These are phyloP conservation scores for Microbotryomycetes sp. DNA, from an alignment of 1,284 basidiomycete genomes.

Conservation along the genomic window DNA sequence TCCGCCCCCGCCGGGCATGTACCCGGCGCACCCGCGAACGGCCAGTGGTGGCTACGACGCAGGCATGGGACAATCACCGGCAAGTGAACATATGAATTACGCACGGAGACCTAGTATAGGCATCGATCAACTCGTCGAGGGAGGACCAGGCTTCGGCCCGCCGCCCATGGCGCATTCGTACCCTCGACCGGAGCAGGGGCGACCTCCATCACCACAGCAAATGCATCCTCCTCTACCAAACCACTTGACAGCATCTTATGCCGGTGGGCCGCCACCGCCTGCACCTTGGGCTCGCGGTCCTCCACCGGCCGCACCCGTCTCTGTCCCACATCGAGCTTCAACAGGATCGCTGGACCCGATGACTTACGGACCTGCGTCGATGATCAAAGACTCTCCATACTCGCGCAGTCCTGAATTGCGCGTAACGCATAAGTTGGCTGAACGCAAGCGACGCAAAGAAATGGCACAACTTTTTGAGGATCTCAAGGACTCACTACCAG, in stretches of 20 bases:
- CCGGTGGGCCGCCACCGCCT: not conserved
- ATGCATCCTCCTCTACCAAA: not conserved
- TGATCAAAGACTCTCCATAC: conserved; percentile 55
- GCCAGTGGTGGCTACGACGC: not conserved
- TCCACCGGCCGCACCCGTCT: not conserved
- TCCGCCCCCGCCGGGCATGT: not conserved
- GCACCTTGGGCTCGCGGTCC: not conserved
- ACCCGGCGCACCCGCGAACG: not conserved
- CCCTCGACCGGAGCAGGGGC: not conserved
- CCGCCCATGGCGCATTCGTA: not conserved
- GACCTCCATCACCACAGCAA: not conserved
- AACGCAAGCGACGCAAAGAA: conserved; percentile 87
- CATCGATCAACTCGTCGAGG: conserved; percentile 25
- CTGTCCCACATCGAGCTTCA: not conserved
- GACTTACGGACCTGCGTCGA: conserved; percentile 3
- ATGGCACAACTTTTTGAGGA: conserved; percentile 98
- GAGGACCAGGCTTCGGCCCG: not conserved
- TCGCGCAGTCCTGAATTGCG: conserved; percentile 87
- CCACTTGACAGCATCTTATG: not conserved
- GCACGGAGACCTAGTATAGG: conserved; percentile 19
- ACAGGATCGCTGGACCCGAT: conserved; percentile 19
- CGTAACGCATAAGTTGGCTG: conserved; percentile 87
- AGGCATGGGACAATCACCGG: not conserved
- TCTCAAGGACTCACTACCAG: conserved; percentile 74
- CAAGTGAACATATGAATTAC: not conserved